Conservation (phyloP, 2,329 filamentous ascomycete genomes). For the Cladophialophora carrionii region DNA sequence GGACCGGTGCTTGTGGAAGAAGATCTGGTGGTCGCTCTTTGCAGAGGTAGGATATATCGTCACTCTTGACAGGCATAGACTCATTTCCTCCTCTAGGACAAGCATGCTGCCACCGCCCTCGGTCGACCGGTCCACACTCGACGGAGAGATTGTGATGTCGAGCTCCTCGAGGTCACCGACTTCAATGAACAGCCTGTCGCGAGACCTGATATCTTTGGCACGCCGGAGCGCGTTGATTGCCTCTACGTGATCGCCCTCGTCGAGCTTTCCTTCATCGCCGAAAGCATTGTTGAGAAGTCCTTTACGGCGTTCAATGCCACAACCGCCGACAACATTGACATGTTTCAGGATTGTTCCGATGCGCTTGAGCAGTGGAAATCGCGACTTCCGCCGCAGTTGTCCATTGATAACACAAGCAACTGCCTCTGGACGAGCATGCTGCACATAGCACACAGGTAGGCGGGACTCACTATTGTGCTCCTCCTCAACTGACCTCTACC, state of each 20-base stretch:
- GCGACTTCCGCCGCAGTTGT: conserved; percentile 23
- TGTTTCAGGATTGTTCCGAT: conserved; percentile 31
- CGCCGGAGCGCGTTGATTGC: conserved; percentile 23
- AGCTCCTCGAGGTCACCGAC: conserved; percentile 35
- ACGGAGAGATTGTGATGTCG: conserved; percentile 40
- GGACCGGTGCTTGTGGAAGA: conserved; percentile 34
- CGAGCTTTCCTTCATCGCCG: conserved; percentile 29
- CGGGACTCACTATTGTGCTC: background rate
- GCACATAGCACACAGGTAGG: conserved; percentile 30
- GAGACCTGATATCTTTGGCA: conserved; percentile 26
- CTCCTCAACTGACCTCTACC: conserved; percentile 3
- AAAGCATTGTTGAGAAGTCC: conserved; percentile 29
- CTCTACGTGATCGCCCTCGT: conserved; percentile 33
- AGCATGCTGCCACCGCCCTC: conserved; percentile 31
- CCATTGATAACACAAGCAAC: conserved; percentile 20
- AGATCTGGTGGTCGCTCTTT: conserved; percentile 39
- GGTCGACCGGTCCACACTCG: conserved; percentile 40
- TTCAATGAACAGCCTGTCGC: conserved; percentile 34
- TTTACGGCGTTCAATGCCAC: conserved; percentile 31
- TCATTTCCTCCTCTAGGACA: conserved; percentile 6
- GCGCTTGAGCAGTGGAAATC: conserved; percentile 29
- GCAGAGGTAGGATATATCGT: conserved; percentile 19
- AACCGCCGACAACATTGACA: conserved; percentile 24
- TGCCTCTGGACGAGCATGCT: conserved; percentile 34
- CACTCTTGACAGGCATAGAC: background rate